Percentiles rank a stretch among this genome's conserved stretches.
Conservation (phyloP, 2,329 filamentous ascomycete species). For the Nigrospora osmanthi region DNA sequence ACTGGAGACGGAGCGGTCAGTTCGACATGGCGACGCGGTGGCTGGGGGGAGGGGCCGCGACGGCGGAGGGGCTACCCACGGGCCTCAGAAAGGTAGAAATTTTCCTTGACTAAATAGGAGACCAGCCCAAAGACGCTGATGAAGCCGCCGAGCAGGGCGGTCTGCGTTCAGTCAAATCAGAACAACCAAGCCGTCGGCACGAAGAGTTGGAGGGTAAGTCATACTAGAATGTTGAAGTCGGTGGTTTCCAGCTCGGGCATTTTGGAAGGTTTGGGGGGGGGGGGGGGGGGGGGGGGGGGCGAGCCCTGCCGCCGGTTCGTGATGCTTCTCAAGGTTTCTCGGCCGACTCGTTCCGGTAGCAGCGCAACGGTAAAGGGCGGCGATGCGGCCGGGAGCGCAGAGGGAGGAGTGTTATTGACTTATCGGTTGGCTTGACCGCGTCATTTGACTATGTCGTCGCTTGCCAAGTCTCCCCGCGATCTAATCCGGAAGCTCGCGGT, state of each 20-base stretch:
- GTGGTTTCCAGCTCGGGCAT: slow-evolving; percentile 50
- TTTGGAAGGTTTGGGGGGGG: slow-evolving; percentile 8
- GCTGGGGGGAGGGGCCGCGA: not conserved
- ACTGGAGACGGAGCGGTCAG: slow-evolving; percentile 38
- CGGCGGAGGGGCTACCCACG: slow-evolving; percentile 43
- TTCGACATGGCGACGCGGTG: not conserved
- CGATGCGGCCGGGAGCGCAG: slow-evolving; percentile 15
- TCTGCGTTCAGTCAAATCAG: not conserved
- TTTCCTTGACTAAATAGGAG: slow-evolving; percentile 83
- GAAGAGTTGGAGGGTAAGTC: not conserved
- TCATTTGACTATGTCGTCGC: not conserved
- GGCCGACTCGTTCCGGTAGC: slow-evolving; percentile 27
- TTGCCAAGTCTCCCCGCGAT: not conserved
- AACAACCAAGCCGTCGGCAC: not conserved
- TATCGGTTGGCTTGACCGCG: slow-evolving; percentile 14
- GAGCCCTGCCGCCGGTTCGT: not conserved
- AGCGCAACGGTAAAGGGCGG: slow-evolving; percentile 20
- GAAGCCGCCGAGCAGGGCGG: slow-evolving; percentile 72
- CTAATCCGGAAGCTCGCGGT: too few relatives aligned
- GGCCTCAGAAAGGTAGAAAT: slow-evolving; percentile 85
- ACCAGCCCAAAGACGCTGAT: slow-evolving; percentile 86
- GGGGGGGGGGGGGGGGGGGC: not conserved
- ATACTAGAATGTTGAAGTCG: slow-evolving; percentile 77
- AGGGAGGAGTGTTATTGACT: slow-evolving; percentile 34
- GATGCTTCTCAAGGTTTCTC: not conserved